Percentiles rank a stretch among this genome's conserved stretches.
These are phyloP conservation scores for Cladosporium sp. DNA, from an alignment of 2,329 filamentous ascomycete species.

Conservation along the genomic window DNA sequence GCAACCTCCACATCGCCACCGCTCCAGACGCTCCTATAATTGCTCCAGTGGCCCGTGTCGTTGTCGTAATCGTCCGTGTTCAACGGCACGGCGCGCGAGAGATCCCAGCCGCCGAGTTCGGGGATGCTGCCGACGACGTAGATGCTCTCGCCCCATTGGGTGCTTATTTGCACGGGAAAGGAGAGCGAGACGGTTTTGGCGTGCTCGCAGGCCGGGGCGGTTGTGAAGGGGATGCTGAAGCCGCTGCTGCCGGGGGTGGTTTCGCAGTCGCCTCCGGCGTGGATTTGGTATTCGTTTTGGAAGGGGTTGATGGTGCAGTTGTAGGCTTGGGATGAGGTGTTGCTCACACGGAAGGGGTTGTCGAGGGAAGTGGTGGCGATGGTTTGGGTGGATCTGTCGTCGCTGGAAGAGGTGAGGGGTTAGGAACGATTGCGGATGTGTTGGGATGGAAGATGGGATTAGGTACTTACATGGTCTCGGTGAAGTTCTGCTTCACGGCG, in stretches of 20 bases:
- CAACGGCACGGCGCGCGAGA: slow-evolving; percentile 49
- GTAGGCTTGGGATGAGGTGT: slow-evolving; percentile 15
- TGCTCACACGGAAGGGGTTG: slow-evolving; percentile 13
- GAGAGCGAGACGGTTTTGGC: slow-evolving; percentile 20
- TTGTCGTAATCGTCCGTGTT: slow-evolving; percentile 53
- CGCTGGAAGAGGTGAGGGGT: background rate
- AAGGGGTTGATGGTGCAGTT: slow-evolving; percentile 21
- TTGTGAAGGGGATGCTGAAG: background rate
- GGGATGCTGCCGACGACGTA: slow-evolving; percentile 59
- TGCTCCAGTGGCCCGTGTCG: slow-evolving; percentile 41
- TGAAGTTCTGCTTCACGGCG: slow-evolving; percentile 21
- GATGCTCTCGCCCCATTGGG: slow-evolving; percentile 57
- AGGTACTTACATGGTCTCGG: slow-evolving; percentile 11
- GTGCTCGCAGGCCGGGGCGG: slow-evolving; percentile 1
- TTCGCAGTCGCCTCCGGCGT: slow-evolving; percentile 24
- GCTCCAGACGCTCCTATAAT: slow-evolving; percentile 51
- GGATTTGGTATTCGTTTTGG: slow-evolving; percentile 17
- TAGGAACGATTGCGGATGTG: background rate
- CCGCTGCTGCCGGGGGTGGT: slow-evolving; percentile 12
- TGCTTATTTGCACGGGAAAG: slow-evolving; percentile 28
- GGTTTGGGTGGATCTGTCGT: background rate
- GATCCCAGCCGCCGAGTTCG: slow-evolving; percentile 58
- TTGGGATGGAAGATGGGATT: background rate
- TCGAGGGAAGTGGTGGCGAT: slow-evolving; percentile 1
- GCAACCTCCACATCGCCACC: slow-evolving; percentile 46